These are phyloP conservation scores for Gnetum montanum DNA, from an alignment of 75 land plant genomes.

Conservation along the genomic window DNA sequence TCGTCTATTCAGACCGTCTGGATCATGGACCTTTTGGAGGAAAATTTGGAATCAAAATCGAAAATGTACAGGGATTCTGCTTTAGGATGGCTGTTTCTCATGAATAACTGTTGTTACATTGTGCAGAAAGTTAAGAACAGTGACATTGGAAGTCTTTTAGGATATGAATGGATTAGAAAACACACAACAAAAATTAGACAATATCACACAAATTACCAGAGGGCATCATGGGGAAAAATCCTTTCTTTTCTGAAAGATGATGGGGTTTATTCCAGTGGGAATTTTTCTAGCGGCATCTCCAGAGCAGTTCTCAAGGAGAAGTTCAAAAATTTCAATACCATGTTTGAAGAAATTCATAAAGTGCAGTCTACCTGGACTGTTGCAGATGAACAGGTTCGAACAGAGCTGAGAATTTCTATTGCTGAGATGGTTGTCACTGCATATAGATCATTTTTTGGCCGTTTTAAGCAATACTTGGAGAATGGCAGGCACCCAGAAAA, in stretches of 20 bases:
- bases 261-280: constrained; percentile 33
- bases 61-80: constrained; percentile 50
- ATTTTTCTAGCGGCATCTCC: constrained; percentile 19
- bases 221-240: constrained; percentile 69
- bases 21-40: constrained; percentile 65
- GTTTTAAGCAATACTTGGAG: constrained; percentile 50
- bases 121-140: constrained; percentile 65
- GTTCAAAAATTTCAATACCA: constrained; percentile 62
- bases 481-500: constrained; percentile 49
- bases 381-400: constrained; percentile 67
- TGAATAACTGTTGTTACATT: constrained; percentile 74
- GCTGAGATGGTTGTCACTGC: constrained; percentile 69
- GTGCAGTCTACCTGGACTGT: constrained; percentile 76
- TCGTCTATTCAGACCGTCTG: constrained; percentile 51
- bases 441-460: constrained; percentile 61
- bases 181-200: constrained; percentile 45
- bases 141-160: constrained; percentile 43
- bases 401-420: constrained; percentile 73
- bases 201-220: constrained; percentile 63
- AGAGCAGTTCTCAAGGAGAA: constrained; percentile 74
- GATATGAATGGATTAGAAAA: constrained; percentile 52
- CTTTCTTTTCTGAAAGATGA: constrained; percentile 50
- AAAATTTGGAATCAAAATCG: constrained; percentile 64
- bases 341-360: constrained; percentile 77
- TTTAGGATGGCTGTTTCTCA: constrained; percentile 48